These are phyloP conservation scores for Solanum dulcamara DNA, from an alignment of 257 asterid species.

Conservation along the genomic window DNA sequence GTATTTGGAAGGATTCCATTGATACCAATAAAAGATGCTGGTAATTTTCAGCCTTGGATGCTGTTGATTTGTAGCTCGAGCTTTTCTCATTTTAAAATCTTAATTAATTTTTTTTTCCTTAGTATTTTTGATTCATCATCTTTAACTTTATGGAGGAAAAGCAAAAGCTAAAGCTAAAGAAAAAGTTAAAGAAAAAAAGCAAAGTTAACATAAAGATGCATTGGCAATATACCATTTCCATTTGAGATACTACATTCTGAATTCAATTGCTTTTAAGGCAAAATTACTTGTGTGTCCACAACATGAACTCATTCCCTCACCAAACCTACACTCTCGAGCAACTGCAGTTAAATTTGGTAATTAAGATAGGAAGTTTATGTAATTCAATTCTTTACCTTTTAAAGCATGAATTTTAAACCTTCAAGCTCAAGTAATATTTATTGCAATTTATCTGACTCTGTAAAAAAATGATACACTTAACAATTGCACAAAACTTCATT, in stretches of 20 bases:
- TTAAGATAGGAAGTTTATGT: neutral
- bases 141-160: slow-evolving; percentile 25
- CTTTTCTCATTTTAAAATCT: neutral
- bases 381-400: neutral
- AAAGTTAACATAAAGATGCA: slow-evolving; percentile 21
- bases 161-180: slow-evolving; percentile 26
- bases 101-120: neutral
- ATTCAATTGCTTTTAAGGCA: neutral
- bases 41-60: slow-evolving; percentile 4
- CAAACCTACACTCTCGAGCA: neutral
- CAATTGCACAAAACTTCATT: no score
- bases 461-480: neutral
- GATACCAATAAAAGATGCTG: neutral
- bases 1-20: slow-evolving; percentile 1
- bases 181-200: neutral
- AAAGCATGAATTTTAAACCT: neutral
- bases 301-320: no score
- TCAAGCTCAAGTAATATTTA: neutral
- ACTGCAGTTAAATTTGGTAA: neutral
- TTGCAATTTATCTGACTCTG: no score
- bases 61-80: neutral
- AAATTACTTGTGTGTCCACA: slow-evolving; percentile 1
- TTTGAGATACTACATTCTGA: neutral
- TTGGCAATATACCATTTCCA: slow-evolving; percentile 3
- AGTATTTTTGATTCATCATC: slow-evolving; percentile 23